Conservation (phyloP, 768 basidiomycete genomes). For the Boletus vermiculosoides region DNA sequence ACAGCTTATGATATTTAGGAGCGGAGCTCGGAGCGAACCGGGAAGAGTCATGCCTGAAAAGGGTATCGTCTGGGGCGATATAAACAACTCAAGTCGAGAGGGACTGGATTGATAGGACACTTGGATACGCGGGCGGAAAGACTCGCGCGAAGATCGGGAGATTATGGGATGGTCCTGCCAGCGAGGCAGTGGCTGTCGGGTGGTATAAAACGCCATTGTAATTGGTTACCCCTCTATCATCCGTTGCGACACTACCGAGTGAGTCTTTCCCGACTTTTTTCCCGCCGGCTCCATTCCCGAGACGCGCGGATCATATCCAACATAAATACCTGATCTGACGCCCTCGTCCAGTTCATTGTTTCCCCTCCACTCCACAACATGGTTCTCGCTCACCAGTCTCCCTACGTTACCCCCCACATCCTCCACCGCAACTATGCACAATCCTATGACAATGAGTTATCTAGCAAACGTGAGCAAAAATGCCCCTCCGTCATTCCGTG, state of each 20-base stretch:
- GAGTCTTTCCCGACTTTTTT: slow-evolving; percentile 11
- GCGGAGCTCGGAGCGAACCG: slow-evolving; percentile 22
- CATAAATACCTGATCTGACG: slow-evolving; percentile 10
- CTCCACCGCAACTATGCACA: slow-evolving; percentile 86
- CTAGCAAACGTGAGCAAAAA: slow-evolving; percentile 51
- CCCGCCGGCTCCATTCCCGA: slow-evolving; percentile 14
- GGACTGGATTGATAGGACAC: not conserved
- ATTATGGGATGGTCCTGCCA: slow-evolving; percentile 31
- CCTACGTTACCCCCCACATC: slow-evolving; percentile 87
- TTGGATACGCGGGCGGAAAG: slow-evolving; percentile 15
- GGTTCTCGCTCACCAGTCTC: slow-evolving; percentile 71
- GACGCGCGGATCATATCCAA: slow-evolving; percentile 27
- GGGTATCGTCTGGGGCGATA: not conserved
- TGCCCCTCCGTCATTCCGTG: not conserved
- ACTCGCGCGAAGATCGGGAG: slow-evolving; percentile 27
- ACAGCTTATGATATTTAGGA: not conserved
- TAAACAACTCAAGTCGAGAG: not conserved
- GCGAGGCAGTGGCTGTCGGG: slow-evolving; percentile 17
- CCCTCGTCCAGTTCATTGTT: not conserved
- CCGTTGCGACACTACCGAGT: slow-evolving; percentile 15
- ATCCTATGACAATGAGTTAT: slow-evolving; percentile 61
- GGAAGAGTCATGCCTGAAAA: not conserved
- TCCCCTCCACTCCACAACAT: slow-evolving; percentile 38
- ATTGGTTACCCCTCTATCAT: slow-evolving; percentile 5
- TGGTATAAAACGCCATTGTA: slow-evolving; percentile 28